phyloP scores from a whole-genome alignment of 208 protist genomes.

The Eutreptiella sp. region DNA sequence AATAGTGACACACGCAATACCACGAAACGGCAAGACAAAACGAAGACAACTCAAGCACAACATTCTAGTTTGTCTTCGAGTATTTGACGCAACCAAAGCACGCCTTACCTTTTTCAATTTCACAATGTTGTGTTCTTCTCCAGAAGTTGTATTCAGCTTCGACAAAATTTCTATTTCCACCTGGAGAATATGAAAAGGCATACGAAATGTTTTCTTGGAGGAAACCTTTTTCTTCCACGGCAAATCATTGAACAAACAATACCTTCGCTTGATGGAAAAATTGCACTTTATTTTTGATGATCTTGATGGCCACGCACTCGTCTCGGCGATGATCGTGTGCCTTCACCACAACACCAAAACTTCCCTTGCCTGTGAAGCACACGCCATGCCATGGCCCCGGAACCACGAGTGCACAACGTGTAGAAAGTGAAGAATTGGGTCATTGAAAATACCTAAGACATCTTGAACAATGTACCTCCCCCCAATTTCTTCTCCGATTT shows the following conservation, averaged over 20 bases:
- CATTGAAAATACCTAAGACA: no score
- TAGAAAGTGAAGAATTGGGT: no score
- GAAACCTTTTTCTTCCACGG: not conserved
- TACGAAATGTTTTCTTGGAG: not conserved
- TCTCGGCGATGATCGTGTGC: slow-evolving; percentile 1
- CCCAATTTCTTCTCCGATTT: slow-evolving; percentile 11
- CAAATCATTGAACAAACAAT: slow-evolving; percentile 18
- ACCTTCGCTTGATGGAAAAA: slow-evolving; percentile 29
- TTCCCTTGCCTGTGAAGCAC: no score
- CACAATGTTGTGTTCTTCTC: slow-evolving; percentile 39
- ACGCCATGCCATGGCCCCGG: no score
- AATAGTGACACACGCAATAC: slow-evolving; percentile 25
- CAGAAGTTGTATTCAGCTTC: slow-evolving; percentile 38
- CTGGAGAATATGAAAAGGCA: slow-evolving; percentile 42
- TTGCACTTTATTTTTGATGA: slow-evolving; percentile 37
- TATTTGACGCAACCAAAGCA: not conserved
- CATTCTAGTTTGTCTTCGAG: not conserved
- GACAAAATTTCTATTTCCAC: slow-evolving; percentile 53
- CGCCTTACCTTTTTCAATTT: slow-evolving; percentile 25
- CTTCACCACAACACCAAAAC: slow-evolving; percentile 41
- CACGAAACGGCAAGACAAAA: not conserved
- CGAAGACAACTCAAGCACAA: not conserved
- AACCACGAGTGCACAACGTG: no score
- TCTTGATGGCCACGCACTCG: slow-evolving; percentile 35
- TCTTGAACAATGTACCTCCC: slow-evolving; percentile 20